These are phyloP conservation scores for Penicillium manginii DNA, from an alignment of 495 filamentous ascomycete species.

Conservation along the genomic window DNA sequence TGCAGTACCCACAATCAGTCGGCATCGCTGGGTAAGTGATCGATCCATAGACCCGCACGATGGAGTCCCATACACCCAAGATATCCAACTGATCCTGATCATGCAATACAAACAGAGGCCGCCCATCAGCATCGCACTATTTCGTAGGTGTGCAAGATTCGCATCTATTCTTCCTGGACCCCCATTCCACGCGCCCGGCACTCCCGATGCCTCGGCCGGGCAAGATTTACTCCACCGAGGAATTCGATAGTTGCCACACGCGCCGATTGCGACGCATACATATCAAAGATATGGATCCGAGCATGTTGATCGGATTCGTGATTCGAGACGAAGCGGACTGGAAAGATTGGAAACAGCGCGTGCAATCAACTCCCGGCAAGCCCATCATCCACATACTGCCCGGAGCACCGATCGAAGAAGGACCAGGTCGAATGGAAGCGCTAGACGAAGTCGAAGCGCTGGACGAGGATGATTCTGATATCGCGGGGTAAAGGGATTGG, in stretches of 20 bases:
- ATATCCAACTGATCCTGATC: constrained; percentile 9
- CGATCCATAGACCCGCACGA: background rate
- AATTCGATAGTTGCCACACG: constrained; percentile 85
- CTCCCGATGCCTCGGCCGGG: constrained; percentile 59
- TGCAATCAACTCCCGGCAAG: constrained; percentile 74
- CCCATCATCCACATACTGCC: constrained; percentile 75
- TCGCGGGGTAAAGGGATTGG: constrained; percentile 26
- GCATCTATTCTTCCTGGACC: constrained; percentile 93
- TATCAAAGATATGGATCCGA: constrained; percentile 94
- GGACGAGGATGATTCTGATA: constrained; percentile 72
- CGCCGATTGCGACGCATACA: constrained; percentile 79
- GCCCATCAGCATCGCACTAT: constrained; percentile 93
- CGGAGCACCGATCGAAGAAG: constrained; percentile 67
- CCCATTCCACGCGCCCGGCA: constrained; percentile 75
- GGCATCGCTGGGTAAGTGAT: constrained; percentile 90
- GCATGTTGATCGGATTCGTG: constrained; percentile 97
- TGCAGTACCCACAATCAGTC: constrained; percentile 87
- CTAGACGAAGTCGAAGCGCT: constrained; percentile 43
- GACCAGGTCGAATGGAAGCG: constrained; percentile 88
- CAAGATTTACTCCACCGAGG: constrained; percentile 64
- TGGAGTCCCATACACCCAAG: background rate
- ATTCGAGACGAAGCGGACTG: constrained; percentile 84
- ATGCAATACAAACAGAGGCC: constrained; percentile 76
- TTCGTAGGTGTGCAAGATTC: constrained; percentile 94
- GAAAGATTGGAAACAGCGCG: constrained; percentile 72